phyloP scores from a whole-genome alignment of 164 flowering plant genomes.

The Liriodendron chinense region DNA sequence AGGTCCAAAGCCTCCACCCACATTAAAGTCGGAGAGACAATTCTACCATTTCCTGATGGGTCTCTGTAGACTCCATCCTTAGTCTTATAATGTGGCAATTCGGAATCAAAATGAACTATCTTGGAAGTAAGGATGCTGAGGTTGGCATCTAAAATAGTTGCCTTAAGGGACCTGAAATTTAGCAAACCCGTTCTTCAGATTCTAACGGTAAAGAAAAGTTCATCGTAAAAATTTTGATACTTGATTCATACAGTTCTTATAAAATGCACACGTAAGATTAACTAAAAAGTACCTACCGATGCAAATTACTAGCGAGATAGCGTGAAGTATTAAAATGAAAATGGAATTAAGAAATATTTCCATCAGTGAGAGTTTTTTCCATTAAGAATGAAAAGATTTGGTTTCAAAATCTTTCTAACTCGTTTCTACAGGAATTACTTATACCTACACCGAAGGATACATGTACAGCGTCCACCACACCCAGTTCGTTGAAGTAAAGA shows the following conservation, averaged over 20 bases:
- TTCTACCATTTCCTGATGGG: conserved; percentile 59
- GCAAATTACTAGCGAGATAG: too few species aligned
- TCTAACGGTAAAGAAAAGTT: background rate
- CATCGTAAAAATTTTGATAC: too few species aligned
- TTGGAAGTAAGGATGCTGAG: conserved; percentile 65
- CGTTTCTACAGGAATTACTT: background rate
- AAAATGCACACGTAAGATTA: too few species aligned
- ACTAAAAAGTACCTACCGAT: too few species aligned
- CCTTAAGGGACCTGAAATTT: conserved; percentile 74
- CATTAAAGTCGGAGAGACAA: conserved; percentile 93
- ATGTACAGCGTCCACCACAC: too few species aligned
- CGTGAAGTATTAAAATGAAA: too few species aligned
- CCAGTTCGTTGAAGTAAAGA: background rate
- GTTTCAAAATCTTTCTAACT: background rate
- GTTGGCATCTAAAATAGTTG: conserved; percentile 78
- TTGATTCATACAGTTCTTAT: too few species aligned
- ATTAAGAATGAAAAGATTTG: background rate
- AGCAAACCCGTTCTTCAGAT: background rate
- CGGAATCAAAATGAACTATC: conserved; percentile 74
- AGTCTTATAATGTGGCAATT: conserved; percentile 84
- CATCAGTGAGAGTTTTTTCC: background rate
- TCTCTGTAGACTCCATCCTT: conserved; percentile 90
- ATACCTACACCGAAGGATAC: too few species aligned
- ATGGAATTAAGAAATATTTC: too few species aligned
- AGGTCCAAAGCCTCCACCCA: conserved; percentile 95